Base-by-base conservation (phyloP, 768 basidiomycete species). In the Suillus spraguei region DNA sequence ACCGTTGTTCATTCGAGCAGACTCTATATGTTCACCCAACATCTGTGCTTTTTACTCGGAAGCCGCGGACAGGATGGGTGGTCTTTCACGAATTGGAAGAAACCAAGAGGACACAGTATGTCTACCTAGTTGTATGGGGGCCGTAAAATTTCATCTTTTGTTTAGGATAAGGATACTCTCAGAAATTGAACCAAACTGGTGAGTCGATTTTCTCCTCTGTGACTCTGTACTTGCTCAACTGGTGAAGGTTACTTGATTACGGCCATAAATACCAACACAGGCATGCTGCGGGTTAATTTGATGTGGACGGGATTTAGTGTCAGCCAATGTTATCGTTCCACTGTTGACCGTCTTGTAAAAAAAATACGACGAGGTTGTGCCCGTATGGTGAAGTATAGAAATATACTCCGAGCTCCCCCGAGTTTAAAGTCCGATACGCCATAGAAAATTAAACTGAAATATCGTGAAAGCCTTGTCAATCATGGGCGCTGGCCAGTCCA, bases 121-220 rank as follows among this genome's bases (percentile, higher is more conserved):
- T 74, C 49, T 28, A 22, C 33, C 33, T 42, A 2, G 28, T 42
- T 38, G 14, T n/a, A 42, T 10, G 8, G 28, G 28, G 7, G n/a
- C 9, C 49, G n/a, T 56, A 60, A 62, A 64, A 64, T 75, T 60
- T 67, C 50, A 20, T 58, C 33, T 60, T 32, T 16, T 14, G 11
- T 41, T 64, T 64, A 94, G 97, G 72, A 97, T 99, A 71, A 87
- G 92, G 28, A 89, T 98, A 66, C 74, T 98, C 39, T 97, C 97
- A 1, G 94, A 96, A 69, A 93, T 98, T 50, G 95, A 98, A 70
- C 88, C 95, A 46, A 96, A 99, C 69, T 99, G 97, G 97, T 89
- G 69, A 70, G 78, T 65, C 28, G 3, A 60, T 10, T 49, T 13
- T 53, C n/a, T 36, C 39, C 16, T 13, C 28, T 7, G 2, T 59